These are phyloP conservation scores for Colletotrichum tabaci DNA, from an alignment of 2,329 filamentous ascomycete genomes.

Conservation along the genomic window DNA sequence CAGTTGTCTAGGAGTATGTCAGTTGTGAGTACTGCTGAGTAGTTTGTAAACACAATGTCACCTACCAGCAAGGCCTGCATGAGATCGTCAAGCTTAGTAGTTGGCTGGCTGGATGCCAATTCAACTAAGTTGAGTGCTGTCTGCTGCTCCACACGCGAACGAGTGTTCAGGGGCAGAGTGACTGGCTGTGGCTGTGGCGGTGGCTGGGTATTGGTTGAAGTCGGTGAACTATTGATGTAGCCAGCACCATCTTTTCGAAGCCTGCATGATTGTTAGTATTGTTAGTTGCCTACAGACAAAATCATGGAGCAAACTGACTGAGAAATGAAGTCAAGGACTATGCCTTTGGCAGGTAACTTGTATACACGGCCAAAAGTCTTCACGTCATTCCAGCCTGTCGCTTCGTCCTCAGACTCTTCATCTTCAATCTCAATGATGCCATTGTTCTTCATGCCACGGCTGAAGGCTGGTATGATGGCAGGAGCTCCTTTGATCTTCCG, in stretches of 20 bases:
- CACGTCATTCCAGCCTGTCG: constrained; percentile 70
- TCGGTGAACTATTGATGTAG: constrained; percentile 49
- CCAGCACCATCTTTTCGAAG: constrained; percentile 57
- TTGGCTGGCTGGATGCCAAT: constrained; percentile 63
- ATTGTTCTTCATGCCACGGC: constrained; percentile 79
- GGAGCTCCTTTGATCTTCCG: constrained; percentile 72
- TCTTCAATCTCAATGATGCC: constrained; percentile 81
- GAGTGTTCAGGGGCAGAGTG: constrained; percentile 55
- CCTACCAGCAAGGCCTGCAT: constrained; percentile 75
- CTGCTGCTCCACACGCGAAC: constrained; percentile 74
- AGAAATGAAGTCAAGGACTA: constrained; percentile 81
- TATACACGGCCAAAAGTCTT: constrained; percentile 76
- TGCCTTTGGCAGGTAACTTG: constrained; percentile 73
- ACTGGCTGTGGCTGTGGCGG: constrained; percentile 44
- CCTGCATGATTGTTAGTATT: constrained; percentile 46
- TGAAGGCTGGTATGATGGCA: constrained; percentile 66
- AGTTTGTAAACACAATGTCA: constrained; percentile 43
- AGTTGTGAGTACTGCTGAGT: constrained; percentile 33
- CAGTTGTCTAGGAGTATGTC: constrained; percentile 55
- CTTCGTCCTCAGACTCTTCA: constrained; percentile 69
- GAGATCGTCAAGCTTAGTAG: constrained; percentile 67
- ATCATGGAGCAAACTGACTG: constrained; percentile 59
- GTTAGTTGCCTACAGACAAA: background rate
- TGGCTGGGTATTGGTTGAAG: constrained; percentile 34
- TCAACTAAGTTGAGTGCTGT: constrained; percentile 75